These are phyloP conservation scores for Allium fistulosum DNA, from an alignment of 106 monocot species.

Conservation along the genomic window DNA sequence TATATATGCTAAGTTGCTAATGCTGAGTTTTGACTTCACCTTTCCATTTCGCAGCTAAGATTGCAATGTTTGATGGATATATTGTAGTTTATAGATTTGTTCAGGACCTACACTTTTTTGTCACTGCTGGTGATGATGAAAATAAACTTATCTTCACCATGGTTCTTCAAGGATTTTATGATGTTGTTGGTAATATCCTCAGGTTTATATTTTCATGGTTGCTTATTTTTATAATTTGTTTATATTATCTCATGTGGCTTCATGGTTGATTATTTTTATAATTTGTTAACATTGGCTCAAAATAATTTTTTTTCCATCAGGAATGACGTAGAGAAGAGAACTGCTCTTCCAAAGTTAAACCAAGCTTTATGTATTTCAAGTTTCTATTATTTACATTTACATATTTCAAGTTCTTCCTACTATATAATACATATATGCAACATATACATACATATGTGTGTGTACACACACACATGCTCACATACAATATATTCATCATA, in stretches of 20 bases:
- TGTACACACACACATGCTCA: too few species aligned
- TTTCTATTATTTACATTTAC: not conserved
- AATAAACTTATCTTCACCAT: constrained; percentile 81
- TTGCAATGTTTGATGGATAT: constrained; percentile 62
- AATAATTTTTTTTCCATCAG: not conserved
- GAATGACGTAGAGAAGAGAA: constrained; percentile 15
- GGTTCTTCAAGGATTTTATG: constrained; percentile 84
- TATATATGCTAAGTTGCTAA: too few species aligned
- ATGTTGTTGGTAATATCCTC: constrained; percentile 71
- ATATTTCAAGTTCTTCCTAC: too few species aligned
- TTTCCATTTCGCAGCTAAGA: constrained; percentile 40
- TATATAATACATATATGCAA: too few species aligned
- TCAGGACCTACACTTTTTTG: constrained; percentile 89
- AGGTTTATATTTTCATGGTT: constrained; percentile 28
- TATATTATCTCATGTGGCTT: too few species aligned
- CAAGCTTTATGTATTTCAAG: not conserved
- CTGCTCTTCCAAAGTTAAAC: constrained; percentile 6
- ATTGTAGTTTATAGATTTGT: constrained; percentile 81
- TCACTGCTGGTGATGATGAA: constrained; percentile 76
- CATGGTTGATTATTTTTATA: too few species aligned
- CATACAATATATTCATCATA: too few species aligned
- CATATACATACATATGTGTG: too few species aligned
- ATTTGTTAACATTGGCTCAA: too few species aligned
- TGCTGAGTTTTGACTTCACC: too few species aligned
- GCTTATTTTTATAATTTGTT: not conserved